Base-by-base conservation (phyloP, 441 rosid species). In the Brassica balearica region DNA sequence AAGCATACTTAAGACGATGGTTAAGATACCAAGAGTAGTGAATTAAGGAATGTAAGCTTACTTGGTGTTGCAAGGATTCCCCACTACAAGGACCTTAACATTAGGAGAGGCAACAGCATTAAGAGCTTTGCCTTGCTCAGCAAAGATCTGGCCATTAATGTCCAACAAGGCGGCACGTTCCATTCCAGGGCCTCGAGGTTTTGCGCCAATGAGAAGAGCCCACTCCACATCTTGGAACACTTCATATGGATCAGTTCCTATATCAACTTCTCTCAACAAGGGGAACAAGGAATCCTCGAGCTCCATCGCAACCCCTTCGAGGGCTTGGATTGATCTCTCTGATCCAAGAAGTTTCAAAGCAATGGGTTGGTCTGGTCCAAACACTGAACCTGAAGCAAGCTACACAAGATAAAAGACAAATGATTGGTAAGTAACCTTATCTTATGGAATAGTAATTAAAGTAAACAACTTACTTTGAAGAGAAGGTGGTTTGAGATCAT, bases 61-160 rank as follows among this genome's bases (percentile, higher is more conserved):
- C 99, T 95, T 95, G 77, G 99, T 95, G 82, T 93, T 93, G 84
- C 99, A 95, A 68, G 99, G 99, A 74, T 95, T 95, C 81, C 99
- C 98, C 34, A 93, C 99, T 1, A 95, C 97, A 48, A 95, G 83
- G 65, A 95, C 98, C 86, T 93, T 95, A 41, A 90, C 97, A 68
- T 93, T 86, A 65, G 59, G 89, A 61, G 96, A 95, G 43, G 99
- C 99, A 32, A 84, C 97, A 14, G 95, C 87, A 82, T 95, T 93
- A 41, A 95, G 95, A 81, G 97, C 98, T 86, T 88, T 95, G 23
- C 99, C 99, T 88, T 95, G 99, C 70, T 88, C 95, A 20, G 98
- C 94, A 76, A 87, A 95, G 71, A 95, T 95, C 81, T 93, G 88
- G 9, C 99, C 99, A 64, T 93, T 95, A 70, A 92, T 88, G 73